Evolutionary conservation across 1,139 yeast species (phyloP).

Genomic region (Geotrichum aggregatum): DNA sequence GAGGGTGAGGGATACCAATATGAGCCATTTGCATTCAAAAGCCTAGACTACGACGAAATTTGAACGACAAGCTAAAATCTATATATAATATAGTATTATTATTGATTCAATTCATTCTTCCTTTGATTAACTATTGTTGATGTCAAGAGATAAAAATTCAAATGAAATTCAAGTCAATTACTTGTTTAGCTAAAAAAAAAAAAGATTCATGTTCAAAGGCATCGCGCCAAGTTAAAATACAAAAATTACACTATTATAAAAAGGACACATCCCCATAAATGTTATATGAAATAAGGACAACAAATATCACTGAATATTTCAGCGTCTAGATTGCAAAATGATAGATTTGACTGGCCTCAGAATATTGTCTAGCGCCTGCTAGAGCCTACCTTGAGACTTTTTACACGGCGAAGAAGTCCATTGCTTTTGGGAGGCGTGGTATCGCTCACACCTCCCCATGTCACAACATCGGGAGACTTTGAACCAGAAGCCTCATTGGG

Average conservation of each 20-base stretch:
- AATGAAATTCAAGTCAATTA: neutral
- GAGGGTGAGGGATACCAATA: slow-evolving; percentile 92
- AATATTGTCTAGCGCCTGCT: slow-evolving; percentile 11
- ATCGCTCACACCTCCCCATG: neutral
- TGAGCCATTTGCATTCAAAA: slow-evolving; percentile 67
- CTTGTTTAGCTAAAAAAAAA: neutral
- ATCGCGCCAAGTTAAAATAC: neutral
- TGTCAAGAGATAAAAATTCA: neutral
- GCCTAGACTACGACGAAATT: slow-evolving; percentile 13
- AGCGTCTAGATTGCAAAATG: neutral
- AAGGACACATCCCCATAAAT: neutral
- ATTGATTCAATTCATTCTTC: too few species aligned
- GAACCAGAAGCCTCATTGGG: neutral
- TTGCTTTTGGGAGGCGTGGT: slow-evolving; percentile 22
- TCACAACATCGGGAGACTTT: slow-evolving; percentile 10
- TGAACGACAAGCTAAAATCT: neutral
- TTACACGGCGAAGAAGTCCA: slow-evolving; percentile 74
- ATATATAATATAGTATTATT: too few species aligned
- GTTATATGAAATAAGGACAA: too few species aligned
- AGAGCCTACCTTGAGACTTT: slow-evolving; percentile 65
- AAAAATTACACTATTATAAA: neutral
- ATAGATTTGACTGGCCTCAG: too few species aligned
- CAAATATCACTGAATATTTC: neutral
- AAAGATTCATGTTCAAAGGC: neutral
- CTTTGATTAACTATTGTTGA: too few species aligned